Evolutionary conservation across 768 basidiomycete genomes (phyloP).

Genomic region (Hydnum rufescens): DNA sequence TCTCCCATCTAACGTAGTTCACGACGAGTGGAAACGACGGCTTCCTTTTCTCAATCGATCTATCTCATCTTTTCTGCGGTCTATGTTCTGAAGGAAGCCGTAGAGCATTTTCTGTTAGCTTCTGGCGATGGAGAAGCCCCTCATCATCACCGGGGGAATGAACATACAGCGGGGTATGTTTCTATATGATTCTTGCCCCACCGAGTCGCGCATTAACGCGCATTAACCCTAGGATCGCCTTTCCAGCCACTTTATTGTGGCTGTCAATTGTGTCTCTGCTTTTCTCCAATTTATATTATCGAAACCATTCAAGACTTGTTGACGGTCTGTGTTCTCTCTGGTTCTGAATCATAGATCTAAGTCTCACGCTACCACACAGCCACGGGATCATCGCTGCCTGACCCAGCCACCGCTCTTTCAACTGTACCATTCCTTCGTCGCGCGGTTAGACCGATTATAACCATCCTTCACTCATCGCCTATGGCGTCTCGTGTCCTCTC

Average conservation of each 20-base stretch:
- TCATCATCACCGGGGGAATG: conserved; percentile 29
- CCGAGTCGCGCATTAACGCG: not conserved
- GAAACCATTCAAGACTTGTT: conserved; percentile 21
- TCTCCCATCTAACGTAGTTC: conserved; percentile 4
- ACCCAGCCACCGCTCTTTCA: not conserved
- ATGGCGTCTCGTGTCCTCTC: conserved; percentile 5
- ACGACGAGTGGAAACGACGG: conserved; percentile 41
- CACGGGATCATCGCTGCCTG: not conserved
- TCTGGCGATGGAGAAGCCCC: conserved; percentile 27
- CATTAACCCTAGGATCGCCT: conserved; percentile 3
- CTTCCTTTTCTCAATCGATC: conserved; percentile 76
- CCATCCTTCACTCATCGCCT: not conserved
- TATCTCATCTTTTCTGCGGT: conserved; percentile 89
- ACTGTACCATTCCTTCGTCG: not conserved
- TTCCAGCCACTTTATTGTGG: conserved; percentile 12
- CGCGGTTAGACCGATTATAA: not conserved
- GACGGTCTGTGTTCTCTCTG: conserved; percentile 12
- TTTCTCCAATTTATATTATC: conserved; percentile 16
- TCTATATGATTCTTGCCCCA: not conserved
- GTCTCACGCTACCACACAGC: not conserved
- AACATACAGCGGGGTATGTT: conserved; percentile 15
- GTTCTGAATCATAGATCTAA: not conserved
- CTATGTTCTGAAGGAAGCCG: conserved; percentile 92
- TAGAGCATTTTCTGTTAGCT: conserved; percentile 76
- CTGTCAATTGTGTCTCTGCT: conserved; percentile 10